phyloP scores from a whole-genome alignment of 2,329 filamentous ascomycete genomes.

The Exophiala sideris region DNA sequence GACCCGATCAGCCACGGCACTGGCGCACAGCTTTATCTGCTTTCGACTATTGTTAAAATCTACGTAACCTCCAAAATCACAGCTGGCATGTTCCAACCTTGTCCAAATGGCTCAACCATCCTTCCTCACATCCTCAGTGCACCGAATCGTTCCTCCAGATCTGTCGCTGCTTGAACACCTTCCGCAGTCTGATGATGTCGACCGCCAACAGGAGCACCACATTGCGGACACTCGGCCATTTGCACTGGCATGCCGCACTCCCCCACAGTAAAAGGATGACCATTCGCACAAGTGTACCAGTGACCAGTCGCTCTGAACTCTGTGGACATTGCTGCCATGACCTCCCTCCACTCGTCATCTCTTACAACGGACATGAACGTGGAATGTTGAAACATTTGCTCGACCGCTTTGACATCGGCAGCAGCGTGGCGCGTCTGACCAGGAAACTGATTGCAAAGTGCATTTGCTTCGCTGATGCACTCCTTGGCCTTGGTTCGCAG shows the following conservation, averaged over 20 bases:
- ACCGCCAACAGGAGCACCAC: slow-evolving; percentile 28
- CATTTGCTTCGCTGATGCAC: neutral
- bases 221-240: slow-evolving; percentile 15
- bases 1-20: no score
- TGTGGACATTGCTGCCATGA: slow-evolving; percentile 51
- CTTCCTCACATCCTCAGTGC: no score
- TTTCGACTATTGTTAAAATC: no score
- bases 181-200: slow-evolving; percentile 16
- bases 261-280: slow-evolving; percentile 43
- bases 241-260: neutral
- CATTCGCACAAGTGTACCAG: slow-evolving; percentile 60
- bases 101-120: no score
- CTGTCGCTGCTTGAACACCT: neutral
- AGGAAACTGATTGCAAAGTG: neutral
- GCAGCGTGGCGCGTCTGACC: slow-evolving; percentile 31
- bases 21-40: no score
- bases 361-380: slow-evolving; percentile 51
- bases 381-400: slow-evolving; percentile 45
- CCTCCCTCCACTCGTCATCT: slow-evolving; percentile 50
- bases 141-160: neutral
- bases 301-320: slow-evolving; percentile 56
- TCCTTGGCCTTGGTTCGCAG: neutral
- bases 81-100: no score
- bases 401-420: slow-evolving; percentile 47
- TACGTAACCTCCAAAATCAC: no score